These are phyloP conservation scores for Paspalum vaginatum DNA, from an alignment of 176 grass and related monocot species.

Conservation along the genomic window DNA sequence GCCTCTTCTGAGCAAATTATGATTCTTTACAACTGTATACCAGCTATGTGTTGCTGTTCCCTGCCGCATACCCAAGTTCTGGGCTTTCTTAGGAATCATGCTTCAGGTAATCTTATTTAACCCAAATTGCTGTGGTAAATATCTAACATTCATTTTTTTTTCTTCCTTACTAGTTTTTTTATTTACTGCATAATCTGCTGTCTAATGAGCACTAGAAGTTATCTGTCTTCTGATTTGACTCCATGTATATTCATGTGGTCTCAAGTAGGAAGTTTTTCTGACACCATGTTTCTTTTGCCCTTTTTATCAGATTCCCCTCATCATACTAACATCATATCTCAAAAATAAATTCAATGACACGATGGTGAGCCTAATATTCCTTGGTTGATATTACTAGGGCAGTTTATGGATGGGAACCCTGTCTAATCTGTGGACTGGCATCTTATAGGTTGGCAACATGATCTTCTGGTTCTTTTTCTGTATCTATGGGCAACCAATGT, in stretches of 20 bases:
- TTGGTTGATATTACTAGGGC: not conserved
- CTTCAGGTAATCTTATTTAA: constrained; percentile 58
- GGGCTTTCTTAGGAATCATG: constrained; percentile 98
- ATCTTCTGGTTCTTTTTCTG: constrained; percentile 99
- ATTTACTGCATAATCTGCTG: not conserved
- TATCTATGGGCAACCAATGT: constrained; percentile 95
- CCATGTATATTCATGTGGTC: constrained; percentile 10
- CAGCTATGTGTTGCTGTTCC: constrained; percentile 88
- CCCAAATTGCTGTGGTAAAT: not conserved
- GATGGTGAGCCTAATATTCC: constrained; percentile 63
- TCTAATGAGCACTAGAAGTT: not conserved
- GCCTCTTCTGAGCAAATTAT: constrained; percentile 25
- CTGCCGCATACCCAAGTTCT: constrained; percentile 90
- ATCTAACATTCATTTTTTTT: not conserved
- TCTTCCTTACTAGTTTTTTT: not conserved
- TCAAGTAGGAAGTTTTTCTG: not conserved
- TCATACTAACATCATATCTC: constrained; percentile 83
- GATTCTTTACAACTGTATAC: constrained; percentile 36
- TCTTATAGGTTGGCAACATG: constrained; percentile 92
- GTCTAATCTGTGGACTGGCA: constrained; percentile 21
- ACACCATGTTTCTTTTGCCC: constrained; percentile 16
- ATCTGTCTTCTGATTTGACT: not conserved
- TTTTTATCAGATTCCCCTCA: constrained; percentile 74
- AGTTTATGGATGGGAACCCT: constrained; percentile 2
- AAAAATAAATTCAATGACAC: constrained; percentile 84